phyloP scores from a whole-genome alignment of 1,139 yeast genomes.

The Insectozyma bohioensis region DNA sequence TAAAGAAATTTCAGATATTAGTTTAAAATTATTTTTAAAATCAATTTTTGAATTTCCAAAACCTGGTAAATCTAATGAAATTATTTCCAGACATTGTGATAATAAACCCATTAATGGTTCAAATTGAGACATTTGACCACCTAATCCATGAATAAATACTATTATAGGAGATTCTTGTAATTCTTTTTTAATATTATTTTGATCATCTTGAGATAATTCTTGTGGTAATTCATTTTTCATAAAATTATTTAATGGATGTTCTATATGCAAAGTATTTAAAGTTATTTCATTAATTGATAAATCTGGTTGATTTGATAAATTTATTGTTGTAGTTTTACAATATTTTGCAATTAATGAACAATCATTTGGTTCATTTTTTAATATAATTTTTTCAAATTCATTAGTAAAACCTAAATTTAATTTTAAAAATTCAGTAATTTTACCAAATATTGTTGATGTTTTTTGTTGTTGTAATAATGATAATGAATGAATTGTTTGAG shows the following conservation, averaged over 20 bases:
- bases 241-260: constrained; percentile 53
- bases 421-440: constrained; percentile 27
- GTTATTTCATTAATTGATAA: constrained; percentile 36
- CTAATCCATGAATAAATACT: constrained; percentile 70
- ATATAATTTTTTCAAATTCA: constrained; percentile 40
- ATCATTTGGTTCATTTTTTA: constrained; percentile 51
- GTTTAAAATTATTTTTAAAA: constrained; percentile 19
- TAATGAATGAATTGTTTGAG: constrained; percentile 6
- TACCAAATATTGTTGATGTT: constrained; percentile 24
- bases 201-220: constrained; percentile 17
- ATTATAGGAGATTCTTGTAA: constrained; percentile 55
- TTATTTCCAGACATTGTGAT: constrained; percentile 63
- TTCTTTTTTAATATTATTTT: constrained; percentile 29
- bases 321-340: constrained; percentile 36
- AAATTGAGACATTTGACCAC: constrained; percentile 76
- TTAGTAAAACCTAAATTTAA: constrained; percentile 25
- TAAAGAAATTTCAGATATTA: constrained; percentile 23
- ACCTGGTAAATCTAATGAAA: constrained; percentile 73
- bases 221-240: constrained; percentile 39
- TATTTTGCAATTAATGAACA: constrained; percentile 54
- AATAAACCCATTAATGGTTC: constrained; percentile 64
- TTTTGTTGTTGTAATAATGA: constrained; percentile 14
- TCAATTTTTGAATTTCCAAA: constrained; percentile 55
- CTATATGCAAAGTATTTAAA: constrained; percentile 46
- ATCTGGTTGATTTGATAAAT: constrained; percentile 21